A percentile compares a stretch with the other conserved stretches of the same genome.
These are phyloP conservation scores for Neonothopanus nambi DNA, from an alignment of 1,284 basidiomycete genomes.

Conservation along the genomic window DNA sequence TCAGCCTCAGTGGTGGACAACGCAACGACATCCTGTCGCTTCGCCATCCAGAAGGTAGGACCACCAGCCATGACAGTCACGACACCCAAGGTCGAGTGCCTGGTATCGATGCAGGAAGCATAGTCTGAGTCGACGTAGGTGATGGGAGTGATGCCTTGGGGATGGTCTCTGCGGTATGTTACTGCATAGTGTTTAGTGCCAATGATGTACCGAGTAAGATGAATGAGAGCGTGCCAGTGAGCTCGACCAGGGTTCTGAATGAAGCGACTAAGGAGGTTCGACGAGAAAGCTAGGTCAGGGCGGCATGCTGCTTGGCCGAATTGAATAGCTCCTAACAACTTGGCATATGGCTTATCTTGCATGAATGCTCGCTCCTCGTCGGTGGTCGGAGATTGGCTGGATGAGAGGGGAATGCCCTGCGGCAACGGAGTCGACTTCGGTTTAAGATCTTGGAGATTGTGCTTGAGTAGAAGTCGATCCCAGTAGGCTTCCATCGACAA, in stretches of 20 bases:
- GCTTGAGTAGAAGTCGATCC: slow-evolving; percentile 22
- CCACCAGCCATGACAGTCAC: slow-evolving; percentile 30
- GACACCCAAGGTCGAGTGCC: slow-evolving; percentile 31
- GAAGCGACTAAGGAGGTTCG: slow-evolving; percentile 28
- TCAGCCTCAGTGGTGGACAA: slow-evolving; percentile 34
- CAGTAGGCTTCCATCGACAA: slow-evolving; percentile 28
- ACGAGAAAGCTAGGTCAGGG: slow-evolving; percentile 31
- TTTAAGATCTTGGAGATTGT: slow-evolving; percentile 22
- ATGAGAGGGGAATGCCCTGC: slow-evolving; percentile 18
- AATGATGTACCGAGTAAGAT: slow-evolving; percentile 33
- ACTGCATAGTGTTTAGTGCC: slow-evolving; percentile 27
- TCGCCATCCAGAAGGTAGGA: slow-evolving; percentile 32
- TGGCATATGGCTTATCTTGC: slow-evolving; percentile 26
- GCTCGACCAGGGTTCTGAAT: slow-evolving; percentile 25
- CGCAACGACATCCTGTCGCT: slow-evolving; percentile 31
- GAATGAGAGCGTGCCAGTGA: slow-evolving; percentile 31
- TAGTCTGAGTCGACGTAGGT: slow-evolving; percentile 40
- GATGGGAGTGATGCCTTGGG: slow-evolving; percentile 21
- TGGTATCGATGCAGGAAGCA: slow-evolving; percentile 26
- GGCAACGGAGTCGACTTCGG: slow-evolving; percentile 24
- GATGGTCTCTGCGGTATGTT: slow-evolving; percentile 21
- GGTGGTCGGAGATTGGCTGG: slow-evolving; percentile 13
- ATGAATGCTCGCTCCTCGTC: slow-evolving; percentile 23
- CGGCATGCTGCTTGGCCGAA: slow-evolving; percentile 30
- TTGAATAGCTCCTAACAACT: slow-evolving; percentile 29